Evolutionary conservation across 2,329 filamentous ascomycete genomes (phyloP).

Genomic region (Nemania diffusa): DNA sequence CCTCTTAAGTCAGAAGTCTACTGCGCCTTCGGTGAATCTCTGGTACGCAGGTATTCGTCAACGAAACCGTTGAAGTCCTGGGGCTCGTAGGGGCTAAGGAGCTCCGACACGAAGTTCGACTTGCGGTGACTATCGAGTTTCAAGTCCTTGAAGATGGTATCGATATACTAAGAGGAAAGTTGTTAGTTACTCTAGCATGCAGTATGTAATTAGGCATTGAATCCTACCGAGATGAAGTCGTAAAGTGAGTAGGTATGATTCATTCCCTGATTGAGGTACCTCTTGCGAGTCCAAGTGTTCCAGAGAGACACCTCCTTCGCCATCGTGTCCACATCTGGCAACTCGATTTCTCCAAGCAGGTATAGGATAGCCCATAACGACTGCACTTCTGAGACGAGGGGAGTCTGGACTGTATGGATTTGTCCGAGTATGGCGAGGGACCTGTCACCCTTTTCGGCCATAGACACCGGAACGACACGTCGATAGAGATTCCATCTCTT

Average conservation of each 20-base stretch:
- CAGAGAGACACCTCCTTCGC: constrained; percentile 46
- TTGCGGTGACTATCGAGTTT: constrained; percentile 46
- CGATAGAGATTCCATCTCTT: constrained; percentile 42
- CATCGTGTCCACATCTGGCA: constrained; percentile 47
- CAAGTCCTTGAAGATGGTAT: constrained; percentile 46
- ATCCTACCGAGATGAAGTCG: constrained; percentile 47
- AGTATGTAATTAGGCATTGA: neutral
- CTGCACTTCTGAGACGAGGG: constrained; percentile 47
- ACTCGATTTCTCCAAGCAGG: constrained; percentile 45
- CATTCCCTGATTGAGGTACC: constrained; percentile 47
- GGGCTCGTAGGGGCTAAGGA: constrained; percentile 46
- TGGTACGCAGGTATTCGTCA: constrained; percentile 45
- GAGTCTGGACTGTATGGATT: constrained; percentile 48
- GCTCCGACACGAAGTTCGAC: constrained; percentile 45
- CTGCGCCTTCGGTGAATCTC: constrained; percentile 9
- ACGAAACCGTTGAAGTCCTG: constrained; percentile 46
- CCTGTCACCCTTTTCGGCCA: constrained; percentile 44
- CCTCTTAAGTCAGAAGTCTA: neutral
- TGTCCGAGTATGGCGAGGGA: constrained; percentile 46
- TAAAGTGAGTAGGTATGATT: constrained; percentile 48
- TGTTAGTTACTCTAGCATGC: neutral
- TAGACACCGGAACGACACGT: constrained; percentile 36
- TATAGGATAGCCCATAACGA: constrained; percentile 49
- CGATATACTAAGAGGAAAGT: constrained; percentile 44
- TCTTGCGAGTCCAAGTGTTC: constrained; percentile 50